Percentiles rank a stretch among this genome's conserved stretches.
Evolutionary conservation across 129 eudicot species (phyloP).

Genomic region (Tagetes erecta): DNA sequence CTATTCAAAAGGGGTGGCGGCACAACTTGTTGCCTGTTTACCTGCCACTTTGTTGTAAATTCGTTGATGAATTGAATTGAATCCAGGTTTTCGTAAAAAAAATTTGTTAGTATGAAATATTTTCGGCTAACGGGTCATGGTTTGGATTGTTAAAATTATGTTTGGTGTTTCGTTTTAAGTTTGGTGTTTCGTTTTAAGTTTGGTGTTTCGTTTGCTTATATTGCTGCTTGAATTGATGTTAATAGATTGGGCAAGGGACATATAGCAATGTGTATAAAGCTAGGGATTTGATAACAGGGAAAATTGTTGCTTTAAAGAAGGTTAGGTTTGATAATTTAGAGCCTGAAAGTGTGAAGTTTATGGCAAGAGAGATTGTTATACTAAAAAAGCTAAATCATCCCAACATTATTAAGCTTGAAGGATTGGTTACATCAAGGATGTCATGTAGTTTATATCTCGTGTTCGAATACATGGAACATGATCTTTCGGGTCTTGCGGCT

Average conservation of each 20-base stretch:
- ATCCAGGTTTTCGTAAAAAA: no score
- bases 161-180: background rate
- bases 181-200: background rate
- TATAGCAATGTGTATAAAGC: constrained; percentile 96
- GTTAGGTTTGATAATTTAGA: constrained; percentile 49
- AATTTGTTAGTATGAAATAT: no score
- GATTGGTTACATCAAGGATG: constrained; percentile 91
- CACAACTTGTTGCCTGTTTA: no score
- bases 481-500: constrained; percentile 85
- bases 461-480: constrained; percentile 91
- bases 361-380: constrained; percentile 86
- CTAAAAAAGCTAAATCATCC: constrained; percentile 68
- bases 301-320: constrained; percentile 68
- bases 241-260: constrained; percentile 89
- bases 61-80: no score
- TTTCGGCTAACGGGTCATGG: no score
- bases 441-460: constrained; percentile 81
- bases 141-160: no score
- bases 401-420: constrained; percentile 79
- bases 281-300: constrained; percentile 76
- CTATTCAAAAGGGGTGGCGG: no score
- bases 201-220: background rate
- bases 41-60: no score
- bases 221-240: constrained; percentile 18
- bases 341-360: constrained; percentile 61